These are phyloP conservation scores for Dissophora globulifera DNA, from an alignment of 192 early-diverging fungal species.

Conservation along the genomic window DNA sequence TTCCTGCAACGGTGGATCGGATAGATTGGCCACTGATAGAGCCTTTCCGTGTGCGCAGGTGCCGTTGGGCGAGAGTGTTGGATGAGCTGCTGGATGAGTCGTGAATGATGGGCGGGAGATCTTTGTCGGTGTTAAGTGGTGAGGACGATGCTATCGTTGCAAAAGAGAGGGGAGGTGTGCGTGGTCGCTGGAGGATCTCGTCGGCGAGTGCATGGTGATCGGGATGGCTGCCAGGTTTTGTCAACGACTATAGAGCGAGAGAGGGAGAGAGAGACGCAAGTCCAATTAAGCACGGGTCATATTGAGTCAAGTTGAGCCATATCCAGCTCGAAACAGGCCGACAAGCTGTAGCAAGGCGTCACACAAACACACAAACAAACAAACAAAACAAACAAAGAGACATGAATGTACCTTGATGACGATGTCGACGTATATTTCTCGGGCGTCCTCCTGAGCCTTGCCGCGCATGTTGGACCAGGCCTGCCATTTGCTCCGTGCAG, in stretches of 20 bases:
- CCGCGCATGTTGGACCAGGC: conserved; percentile 53
- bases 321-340: too few relatives aligned
- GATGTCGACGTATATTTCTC: conserved; percentile 31
- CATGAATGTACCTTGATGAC: conserved; percentile 49
- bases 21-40: conserved; percentile 27
- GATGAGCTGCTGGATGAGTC: not conserved
- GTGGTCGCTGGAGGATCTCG: conserved; percentile 42
- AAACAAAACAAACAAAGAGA: too few relatives aligned
- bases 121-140: conserved; percentile 31
- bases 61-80: not conserved
- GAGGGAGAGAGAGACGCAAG: not conserved
- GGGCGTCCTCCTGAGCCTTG: conserved; percentile 25
- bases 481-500: conserved; percentile 51
- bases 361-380: too few relatives aligned
- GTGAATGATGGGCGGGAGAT: conserved; percentile 19
- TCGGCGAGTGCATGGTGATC: conserved; percentile 29
- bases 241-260: conserved; percentile 15
- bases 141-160: not conserved
- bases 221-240: conserved; percentile 35
- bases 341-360: too few relatives aligned
- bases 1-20: conserved; percentile 18
- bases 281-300: too few relatives aligned
- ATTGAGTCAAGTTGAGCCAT: not conserved
- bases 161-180: conserved; percentile 12
- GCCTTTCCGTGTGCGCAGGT: conserved; percentile 11